Conservation (phyloP, 208 protist species). For the Borovskyia barvae region DNA sequence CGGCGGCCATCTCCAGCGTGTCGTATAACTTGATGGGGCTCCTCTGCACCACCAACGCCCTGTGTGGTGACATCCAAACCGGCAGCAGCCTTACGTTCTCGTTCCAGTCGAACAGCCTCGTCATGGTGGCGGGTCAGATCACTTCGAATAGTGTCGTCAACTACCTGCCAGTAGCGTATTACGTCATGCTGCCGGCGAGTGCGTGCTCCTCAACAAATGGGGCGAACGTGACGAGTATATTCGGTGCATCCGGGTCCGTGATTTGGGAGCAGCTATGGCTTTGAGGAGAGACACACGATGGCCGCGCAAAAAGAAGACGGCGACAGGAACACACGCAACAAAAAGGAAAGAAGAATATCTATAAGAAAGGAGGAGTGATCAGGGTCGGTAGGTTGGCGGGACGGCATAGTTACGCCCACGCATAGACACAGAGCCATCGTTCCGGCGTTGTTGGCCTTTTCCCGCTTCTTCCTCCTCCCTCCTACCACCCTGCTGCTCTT, state of each 20-base stretch:
- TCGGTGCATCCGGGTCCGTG: not conserved
- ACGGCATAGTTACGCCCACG: too few relatives aligned
- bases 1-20: conserved; percentile 1
- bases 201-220: not conserved
- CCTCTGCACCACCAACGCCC: conserved; percentile 10
- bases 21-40: conserved; percentile 15
- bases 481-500: not conserved
- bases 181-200: conserved; percentile 5
- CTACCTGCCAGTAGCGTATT: conserved; percentile 19
- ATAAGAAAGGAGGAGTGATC: too few relatives aligned
- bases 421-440: too few relatives aligned
- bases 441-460: not conserved
- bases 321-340: not conserved
- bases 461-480: not conserved
- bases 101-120: not conserved
- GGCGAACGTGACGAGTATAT: conserved; percentile 12
- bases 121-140: conserved; percentile 16
- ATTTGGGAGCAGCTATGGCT: conserved; percentile 7
- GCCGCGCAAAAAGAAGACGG: not conserved
- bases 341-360: too few relatives aligned
- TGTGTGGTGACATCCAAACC: conserved; percentile 1
- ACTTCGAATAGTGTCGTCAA: conserved; percentile 10
- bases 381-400: too few relatives aligned
- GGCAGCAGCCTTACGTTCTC: conserved; percentile 6
- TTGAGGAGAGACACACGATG: too few relatives aligned